These are phyloP conservation scores for Parathielavia appendiculata DNA, from an alignment of 495 filamentous ascomycete genomes.

Conservation along the genomic window DNA sequence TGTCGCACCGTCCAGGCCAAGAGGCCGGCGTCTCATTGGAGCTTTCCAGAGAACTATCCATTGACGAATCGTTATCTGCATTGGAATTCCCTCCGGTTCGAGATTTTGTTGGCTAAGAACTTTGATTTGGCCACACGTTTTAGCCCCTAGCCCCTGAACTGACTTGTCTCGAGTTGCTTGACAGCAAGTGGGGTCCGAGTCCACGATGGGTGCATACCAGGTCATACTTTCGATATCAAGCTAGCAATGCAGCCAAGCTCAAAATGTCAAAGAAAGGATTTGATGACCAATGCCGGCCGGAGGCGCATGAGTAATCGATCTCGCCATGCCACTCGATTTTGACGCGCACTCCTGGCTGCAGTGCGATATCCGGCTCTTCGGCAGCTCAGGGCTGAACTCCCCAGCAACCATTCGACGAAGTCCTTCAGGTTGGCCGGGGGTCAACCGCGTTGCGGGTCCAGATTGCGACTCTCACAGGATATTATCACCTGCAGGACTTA, in stretches of 20 bases:
- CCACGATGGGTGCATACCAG: not conserved
- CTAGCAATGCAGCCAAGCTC: not conserved
- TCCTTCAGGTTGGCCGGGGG: not conserved
- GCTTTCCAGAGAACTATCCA: not conserved
- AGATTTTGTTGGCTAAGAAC: not conserved
- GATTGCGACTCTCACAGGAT: constrained; percentile 2
- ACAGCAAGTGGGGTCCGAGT: not conserved
- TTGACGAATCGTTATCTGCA: constrained; percentile 3
- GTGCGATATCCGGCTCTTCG: constrained; percentile 8
- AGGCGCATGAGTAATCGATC: not conserved
- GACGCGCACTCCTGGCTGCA: not conserved
- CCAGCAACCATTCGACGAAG: not conserved
- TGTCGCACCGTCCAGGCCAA: not conserved
- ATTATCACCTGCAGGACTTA: not conserved
- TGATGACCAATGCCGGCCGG: not conserved
- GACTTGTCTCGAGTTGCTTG: not conserved
- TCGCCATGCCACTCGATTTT: not conserved
- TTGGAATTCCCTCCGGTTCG: not conserved
- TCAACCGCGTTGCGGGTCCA: constrained; percentile 3
- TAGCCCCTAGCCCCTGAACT: not conserved
- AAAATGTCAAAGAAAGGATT: not conserved
- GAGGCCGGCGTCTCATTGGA: not conserved
- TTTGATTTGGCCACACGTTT: not conserved
- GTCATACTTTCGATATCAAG: not conserved
- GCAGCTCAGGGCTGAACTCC: constrained; percentile 9